These are phyloP conservation scores for Carex kokanica DNA, from an alignment of 176 grass and related monocot genomes.

Conservation along the genomic window DNA sequence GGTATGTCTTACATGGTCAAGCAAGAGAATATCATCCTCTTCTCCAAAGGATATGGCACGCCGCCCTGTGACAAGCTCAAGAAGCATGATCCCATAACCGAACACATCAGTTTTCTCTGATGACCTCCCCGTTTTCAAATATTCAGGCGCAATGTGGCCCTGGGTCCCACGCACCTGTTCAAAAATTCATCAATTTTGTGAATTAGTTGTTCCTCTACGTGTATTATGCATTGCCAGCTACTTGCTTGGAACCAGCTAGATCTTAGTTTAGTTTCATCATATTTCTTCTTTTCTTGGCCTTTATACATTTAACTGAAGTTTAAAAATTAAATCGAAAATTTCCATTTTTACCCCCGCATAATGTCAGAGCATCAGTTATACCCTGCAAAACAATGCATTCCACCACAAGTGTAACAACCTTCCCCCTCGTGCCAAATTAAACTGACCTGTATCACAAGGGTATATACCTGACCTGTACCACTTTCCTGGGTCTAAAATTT, in stretches of 20 bases:
- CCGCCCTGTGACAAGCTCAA: constrained; percentile 22
- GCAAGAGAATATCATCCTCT: constrained; percentile 15
- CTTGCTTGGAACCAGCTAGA: neutral
- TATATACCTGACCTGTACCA: neutral
- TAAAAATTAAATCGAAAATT: neutral
- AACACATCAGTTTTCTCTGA: constrained; percentile 32
- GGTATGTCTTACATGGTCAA: constrained; percentile 21
- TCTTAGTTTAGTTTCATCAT: neutral
- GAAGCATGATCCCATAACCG: constrained; percentile 26
- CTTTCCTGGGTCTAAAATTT: neutral
- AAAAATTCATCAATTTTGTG: neutral
- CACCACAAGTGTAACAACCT: neutral
- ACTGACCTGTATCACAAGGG: neutral
- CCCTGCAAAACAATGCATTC: neutral
- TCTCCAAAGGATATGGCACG: constrained; percentile 1
- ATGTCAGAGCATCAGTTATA: neutral
- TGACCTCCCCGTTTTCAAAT: constrained; percentile 19
- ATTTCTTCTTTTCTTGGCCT: neutral
- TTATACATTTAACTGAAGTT: neutral
- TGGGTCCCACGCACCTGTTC: constrained; percentile 16
- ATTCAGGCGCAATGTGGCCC: constrained; percentile 29
- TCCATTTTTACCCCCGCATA: neutral
- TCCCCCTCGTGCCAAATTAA: neutral
- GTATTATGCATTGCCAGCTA: neutral
- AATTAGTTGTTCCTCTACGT: neutral